Percentiles rank a stretch among this genome's conserved stretches.
phyloP scores from a whole-genome alignment of 2,329 filamentous ascomycete genomes.

The Colletotrichum coccodes region DNA sequence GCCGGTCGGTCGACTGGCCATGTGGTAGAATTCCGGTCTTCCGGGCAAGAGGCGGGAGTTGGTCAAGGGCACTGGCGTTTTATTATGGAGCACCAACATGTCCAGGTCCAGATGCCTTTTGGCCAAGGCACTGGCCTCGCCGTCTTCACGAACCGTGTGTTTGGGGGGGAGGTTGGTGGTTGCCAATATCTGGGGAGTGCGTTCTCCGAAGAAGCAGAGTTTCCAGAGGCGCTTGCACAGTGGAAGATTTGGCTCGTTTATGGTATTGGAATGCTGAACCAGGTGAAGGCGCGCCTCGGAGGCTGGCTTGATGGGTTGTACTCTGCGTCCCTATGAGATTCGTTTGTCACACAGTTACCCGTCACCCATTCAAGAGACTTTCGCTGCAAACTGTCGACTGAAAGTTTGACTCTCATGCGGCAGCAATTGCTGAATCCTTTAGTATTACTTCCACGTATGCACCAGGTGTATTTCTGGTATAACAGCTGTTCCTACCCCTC shows the following conservation, averaged over 20 bases:
- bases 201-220: conserved; percentile 2
- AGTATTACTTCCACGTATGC: no score
- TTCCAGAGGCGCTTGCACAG: neutral
- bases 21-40: neutral
- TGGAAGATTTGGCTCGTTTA: conserved; percentile 19
- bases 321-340: no score
- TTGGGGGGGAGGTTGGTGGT: neutral
- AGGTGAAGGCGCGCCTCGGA: neutral
- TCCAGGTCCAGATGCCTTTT: neutral
- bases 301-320: no score
- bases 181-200: neutral
- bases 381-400: no score
- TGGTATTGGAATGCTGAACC: neutral
- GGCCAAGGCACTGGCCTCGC: neutral
- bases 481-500: no score
- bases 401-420: no score
- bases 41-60: no score
- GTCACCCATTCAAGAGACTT: no score
- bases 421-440: no score
- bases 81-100: neutral
- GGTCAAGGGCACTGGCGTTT: conserved; percentile 8
- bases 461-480: no score
- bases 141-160: neutral
- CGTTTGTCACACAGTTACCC: no score
- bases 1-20: conserved; percentile 2